Base-by-base conservation (phyloP, 352 stramenopile species). In the Globisporangium paroecandrum region DNA sequence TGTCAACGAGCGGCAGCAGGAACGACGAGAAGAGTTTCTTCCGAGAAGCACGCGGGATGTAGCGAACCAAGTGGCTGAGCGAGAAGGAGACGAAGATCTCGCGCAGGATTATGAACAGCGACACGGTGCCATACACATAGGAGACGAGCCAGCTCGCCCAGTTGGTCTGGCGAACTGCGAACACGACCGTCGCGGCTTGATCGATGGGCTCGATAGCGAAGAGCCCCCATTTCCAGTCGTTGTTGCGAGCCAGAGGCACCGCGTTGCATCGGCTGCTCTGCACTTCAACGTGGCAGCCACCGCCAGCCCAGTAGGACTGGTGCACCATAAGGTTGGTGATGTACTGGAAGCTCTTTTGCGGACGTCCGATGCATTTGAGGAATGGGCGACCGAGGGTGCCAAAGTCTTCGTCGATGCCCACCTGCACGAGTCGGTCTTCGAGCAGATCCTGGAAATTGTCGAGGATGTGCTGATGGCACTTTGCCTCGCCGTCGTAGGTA, bases 251-350 rank as follows among this genome's bases (percentile, higher is more conserved):
- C 32, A 75, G 69, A 13, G 81, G 77, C 9, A 81, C 58, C 0
- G 77, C 79, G 13, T 72, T 62, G 58, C 81, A 88, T 13, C 77
- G 73, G 36, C 81, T 89, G 18, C 69, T 83, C 29, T 87, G 77
- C 34, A 86, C 73, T 61, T 85, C 70, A 3, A 87, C 59, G 58
- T 82, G 72, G 63, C 79, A 83, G 32, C 70, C 72, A 0, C 76
- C 74, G 4, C 79, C 81, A 0, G 81, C 70, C 81, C 81, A 88
- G 67, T 81, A 88, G 1, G 74, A 78, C 64, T 86, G 76, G 6
- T 81, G 72, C 12, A 81, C 71, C 77, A 88, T 75, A 36, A 88
- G 68, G 62, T 89, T 77, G 3, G 81, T 82, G 15, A 82, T 80
- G 54, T 77, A 89, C 27, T 73, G 69, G 66, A 89, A 89, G 2